Conservation (phyloP, 495 filamentous ascomycete genomes). For the Geoglossum glabrum region DNA sequence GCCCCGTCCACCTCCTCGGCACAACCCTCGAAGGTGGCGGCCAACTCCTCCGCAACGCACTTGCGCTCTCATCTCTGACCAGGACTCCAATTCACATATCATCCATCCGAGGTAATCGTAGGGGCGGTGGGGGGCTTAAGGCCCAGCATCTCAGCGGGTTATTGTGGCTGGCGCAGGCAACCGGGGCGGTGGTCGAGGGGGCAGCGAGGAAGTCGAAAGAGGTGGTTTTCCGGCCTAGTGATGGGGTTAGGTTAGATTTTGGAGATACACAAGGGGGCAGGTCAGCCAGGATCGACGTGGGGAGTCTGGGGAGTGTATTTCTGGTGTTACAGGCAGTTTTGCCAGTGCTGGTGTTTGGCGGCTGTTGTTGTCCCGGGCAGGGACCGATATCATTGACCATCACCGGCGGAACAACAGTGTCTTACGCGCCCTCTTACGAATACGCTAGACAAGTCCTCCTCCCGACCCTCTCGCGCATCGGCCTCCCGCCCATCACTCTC, state of each 20-base stretch:
- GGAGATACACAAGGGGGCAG: conserved; percentile 9
- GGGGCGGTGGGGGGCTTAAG: conserved; percentile 41
- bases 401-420: conserved; percentile 59
- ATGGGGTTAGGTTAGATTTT: not conserved
- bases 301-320: conserved; percentile 31
- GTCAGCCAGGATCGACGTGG: conserved; percentile 13
- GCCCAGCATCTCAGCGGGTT: conserved; percentile 53
- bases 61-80: conserved; percentile 48
- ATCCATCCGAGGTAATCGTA: conserved; percentile 50
- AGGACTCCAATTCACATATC: conserved; percentile 41
- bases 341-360: conserved; percentile 49
- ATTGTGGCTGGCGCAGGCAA: conserved; percentile 40
- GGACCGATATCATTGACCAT: conserved; percentile 32
- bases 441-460: conserved; percentile 58
- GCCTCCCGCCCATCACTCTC: conserved; percentile 35
- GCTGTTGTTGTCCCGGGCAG: conserved; percentile 18
- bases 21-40: conserved; percentile 68
- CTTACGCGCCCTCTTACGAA: conserved; percentile 51
- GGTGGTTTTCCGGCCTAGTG: conserved; percentile 17
- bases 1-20: conserved; percentile 40
- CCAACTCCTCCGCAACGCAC: conserved; percentile 55
- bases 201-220: conserved; percentile 22
- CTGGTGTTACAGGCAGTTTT: conserved; percentile 71
- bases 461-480: conserved; percentile 43
- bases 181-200: conserved; percentile 35